Percentiles rank a stretch among this genome's conserved stretches.
phyloP scores from a whole-genome alignment of 805 yeast species.

The Yarrowia deformans region DNA sequence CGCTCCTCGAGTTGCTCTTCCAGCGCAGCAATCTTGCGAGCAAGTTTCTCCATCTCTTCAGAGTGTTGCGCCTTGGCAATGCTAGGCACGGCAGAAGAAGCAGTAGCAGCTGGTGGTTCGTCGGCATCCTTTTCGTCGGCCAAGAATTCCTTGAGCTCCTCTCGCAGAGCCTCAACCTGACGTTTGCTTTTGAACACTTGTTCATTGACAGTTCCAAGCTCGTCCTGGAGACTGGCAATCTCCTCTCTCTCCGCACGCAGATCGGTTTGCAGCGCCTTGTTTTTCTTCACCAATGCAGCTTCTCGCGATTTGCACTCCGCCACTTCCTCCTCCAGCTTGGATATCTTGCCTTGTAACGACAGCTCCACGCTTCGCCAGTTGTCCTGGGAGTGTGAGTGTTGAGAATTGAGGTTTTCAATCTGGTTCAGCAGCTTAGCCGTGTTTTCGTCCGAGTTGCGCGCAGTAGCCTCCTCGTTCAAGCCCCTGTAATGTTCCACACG shows the following conservation, averaged over 20 bases:
- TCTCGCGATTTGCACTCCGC: conserved; percentile 43
- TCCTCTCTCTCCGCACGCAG: conserved; percentile 40
- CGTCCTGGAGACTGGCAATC: conserved; percentile 41
- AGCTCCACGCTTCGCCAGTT: conserved; percentile 86
- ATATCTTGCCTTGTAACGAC: conserved; percentile 59
- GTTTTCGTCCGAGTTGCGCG: conserved; percentile 45
- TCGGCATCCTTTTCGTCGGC: conserved; percentile 13
- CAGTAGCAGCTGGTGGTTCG: no score
- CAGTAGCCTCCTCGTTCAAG: conserved; percentile 59
- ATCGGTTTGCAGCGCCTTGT: conserved; percentile 41
- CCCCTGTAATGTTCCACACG: conserved; percentile 73
- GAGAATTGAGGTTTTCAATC: conserved; percentile 67
- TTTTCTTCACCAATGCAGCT: conserved; percentile 40
- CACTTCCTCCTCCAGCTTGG: conserved; percentile 46
- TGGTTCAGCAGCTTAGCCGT: conserved; percentile 53
- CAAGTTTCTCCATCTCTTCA: conserved; percentile 5
- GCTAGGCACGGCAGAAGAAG: not conserved
- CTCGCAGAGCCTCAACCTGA: conserved; percentile 15
- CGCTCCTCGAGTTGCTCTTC: conserved; percentile 28
- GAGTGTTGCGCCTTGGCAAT: conserved; percentile 4
- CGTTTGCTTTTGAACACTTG: conserved; percentile 28
- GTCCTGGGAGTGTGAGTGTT: conserved; percentile 76
- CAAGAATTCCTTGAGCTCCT: conserved; percentile 8
- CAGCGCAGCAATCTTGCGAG: conserved; percentile 10
- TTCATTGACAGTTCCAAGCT: conserved; percentile 38